A percentile compares a stretch with the other conserved stretches of the same genome.
Evolutionary conservation across 2,329 filamentous ascomycete genomes (phyloP).

Genomic region (Ophiognomonia clavigignenti-juglandacearum): DNA sequence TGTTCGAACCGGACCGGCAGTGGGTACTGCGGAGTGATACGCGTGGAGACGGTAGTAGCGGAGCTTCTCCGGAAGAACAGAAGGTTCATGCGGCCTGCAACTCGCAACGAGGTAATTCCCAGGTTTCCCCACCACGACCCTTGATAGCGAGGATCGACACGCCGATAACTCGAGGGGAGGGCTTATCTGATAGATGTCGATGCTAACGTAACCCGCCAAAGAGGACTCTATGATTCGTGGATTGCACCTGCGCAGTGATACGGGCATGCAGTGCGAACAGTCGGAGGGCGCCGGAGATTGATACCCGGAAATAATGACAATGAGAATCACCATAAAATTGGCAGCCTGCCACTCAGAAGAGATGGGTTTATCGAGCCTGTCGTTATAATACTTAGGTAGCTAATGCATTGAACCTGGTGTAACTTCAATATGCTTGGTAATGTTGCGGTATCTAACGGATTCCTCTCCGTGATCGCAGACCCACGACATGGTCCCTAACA

Average conservation of each 20-base stretch:
- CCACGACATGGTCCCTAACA: no score
- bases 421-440: neutral
- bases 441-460: neutral
- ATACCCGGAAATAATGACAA: slow-evolving; percentile 10
- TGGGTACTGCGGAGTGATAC: slow-evolving; percentile 12
- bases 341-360: slow-evolving; percentile 8
- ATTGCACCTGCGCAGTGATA: slow-evolving; percentile 2
- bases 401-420: neutral
- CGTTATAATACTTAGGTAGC: neutral
- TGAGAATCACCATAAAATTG: neutral
- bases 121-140: slow-evolving; percentile 4
- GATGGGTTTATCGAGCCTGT: slow-evolving; percentile 2
- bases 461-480: neutral
- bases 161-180: slow-evolving; percentile 1
- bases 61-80: neutral
- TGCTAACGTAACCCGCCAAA: slow-evolving; percentile 14
- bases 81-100: slow-evolving; percentile 8
- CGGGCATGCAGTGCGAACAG: slow-evolving; percentile 5
- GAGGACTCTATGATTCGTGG: slow-evolving; percentile 7
- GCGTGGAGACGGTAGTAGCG: slow-evolving; percentile 8
- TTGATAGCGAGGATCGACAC: slow-evolving; percentile 15
- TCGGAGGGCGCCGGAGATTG: slow-evolving; percentile 15
- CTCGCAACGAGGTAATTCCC: neutral
- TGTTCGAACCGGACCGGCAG: slow-evolving; percentile 13
- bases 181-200: slow-evolving; percentile 10